phyloP scores from a whole-genome alignment of 2,329 filamentous ascomycete species.

The Verticillium klebahnii region DNA sequence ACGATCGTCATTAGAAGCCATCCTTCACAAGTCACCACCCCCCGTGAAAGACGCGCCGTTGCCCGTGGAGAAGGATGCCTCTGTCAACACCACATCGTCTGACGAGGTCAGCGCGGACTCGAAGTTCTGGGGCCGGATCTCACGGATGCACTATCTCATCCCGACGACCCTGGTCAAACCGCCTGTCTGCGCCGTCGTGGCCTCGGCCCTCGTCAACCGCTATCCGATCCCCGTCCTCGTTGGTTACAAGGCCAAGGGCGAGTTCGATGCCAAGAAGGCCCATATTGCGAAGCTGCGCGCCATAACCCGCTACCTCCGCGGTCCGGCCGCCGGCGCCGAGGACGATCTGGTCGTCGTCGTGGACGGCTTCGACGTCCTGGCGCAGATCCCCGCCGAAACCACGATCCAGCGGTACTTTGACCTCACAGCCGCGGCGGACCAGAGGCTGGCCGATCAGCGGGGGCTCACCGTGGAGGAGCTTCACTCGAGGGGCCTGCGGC shows the following conservation, averaged over 20 bases:
- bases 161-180: slow-evolving; percentile 11
- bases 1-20: not conserved
- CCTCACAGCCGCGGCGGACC: slow-evolving; percentile 8
- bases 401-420: slow-evolving; percentile 18
- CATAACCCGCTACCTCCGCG: slow-evolving; percentile 14
- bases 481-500: slow-evolving; percentile 9
- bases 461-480: slow-evolving; percentile 14
- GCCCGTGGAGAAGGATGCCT: not conserved
- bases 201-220: slow-evolving; percentile 16
- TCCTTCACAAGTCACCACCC: not conserved
- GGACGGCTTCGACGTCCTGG: slow-evolving; percentile 18
- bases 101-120: not conserved
- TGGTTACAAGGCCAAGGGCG: slow-evolving; percentile 14
- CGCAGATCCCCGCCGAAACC: slow-evolving; percentile 16
- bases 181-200: slow-evolving; percentile 14
- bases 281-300: slow-evolving; percentile 16
- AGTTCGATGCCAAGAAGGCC: slow-evolving; percentile 11
- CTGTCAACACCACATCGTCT: not conserved
- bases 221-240: slow-evolving; percentile 16
- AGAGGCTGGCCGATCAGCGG: slow-evolving; percentile 13
- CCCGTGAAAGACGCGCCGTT: not conserved
- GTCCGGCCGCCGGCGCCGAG: not conserved
- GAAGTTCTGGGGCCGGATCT: not conserved
- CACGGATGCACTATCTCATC: slow-evolving; percentile 14
- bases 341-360: slow-evolving; percentile 17